Base-by-base conservation (phyloP, 352 stramenopile genomes). In the Achlya hypogyna region DNA sequence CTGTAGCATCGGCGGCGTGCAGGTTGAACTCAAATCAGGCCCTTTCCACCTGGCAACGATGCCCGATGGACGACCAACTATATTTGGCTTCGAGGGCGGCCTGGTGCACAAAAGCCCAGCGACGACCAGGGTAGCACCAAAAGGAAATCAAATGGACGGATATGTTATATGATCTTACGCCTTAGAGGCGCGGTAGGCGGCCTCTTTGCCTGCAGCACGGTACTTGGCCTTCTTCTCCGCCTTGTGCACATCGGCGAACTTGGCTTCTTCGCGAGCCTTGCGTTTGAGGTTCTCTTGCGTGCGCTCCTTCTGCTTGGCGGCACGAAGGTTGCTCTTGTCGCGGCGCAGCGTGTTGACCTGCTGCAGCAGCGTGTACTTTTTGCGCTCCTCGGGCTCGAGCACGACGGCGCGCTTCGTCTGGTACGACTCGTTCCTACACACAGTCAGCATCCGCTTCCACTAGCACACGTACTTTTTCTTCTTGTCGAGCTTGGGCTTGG, bases 361-460 rank as follows among this genome's bases (percentile, higher is more conserved):
- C 75, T 99, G 93, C 72, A 99, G 86, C 63, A 99, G 97, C n/a
- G 89, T 87, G 64, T 96, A 91, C 73, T 98, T 98, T 65, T 96
- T 97, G 78, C 96, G 96, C 74, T 99, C 97, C 35, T 96, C 91
- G 1, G 89, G 87, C 62, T 99, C 96, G 72, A 99, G 86, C 35
- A 99, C 87, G 47, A 99, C 93, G 2, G 89, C 88, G 28, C 88
- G 84, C 69, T 89, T 97, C 22, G 75, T 82, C 69, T 91, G 52
- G 73, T 98, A 98, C 32, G 85, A 88, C 59, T 95, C 85, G 4
- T 79, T 85, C 16, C 35, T 64, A 51, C 51, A 25, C 22, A n/a
- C 45, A 53, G 45, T 56, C n/a, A 73, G 73, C 49, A 75, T 75
- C 58, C 80, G 81, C 18, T 77, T 74, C 58, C 45, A 53, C 25